These are phyloP conservation scores for Cercophora samala DNA, from an alignment of 495 filamentous ascomycete species.

Conservation along the genomic window DNA sequence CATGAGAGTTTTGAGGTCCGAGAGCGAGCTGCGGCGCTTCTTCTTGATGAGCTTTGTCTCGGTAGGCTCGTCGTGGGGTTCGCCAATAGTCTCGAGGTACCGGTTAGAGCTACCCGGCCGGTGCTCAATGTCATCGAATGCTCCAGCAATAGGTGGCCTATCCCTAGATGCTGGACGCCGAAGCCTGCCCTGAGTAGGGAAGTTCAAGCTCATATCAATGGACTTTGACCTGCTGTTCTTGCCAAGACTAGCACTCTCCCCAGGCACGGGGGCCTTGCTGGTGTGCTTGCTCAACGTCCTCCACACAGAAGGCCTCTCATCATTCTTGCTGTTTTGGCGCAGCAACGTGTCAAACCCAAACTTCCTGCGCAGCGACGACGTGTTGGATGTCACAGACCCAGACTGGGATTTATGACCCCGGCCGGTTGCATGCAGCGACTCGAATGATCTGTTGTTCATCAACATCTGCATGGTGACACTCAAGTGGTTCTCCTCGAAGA, in stretches of 20 bases:
- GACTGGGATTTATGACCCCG: constrained; percentile 44
- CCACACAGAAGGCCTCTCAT: constrained; percentile 76
- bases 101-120: constrained; percentile 48
- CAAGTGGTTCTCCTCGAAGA: constrained; percentile 66
- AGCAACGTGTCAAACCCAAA: constrained; percentile 73
- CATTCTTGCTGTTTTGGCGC: constrained; percentile 72
- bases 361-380: constrained; percentile 78
- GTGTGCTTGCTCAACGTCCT: constrained; percentile 85
- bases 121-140: constrained; percentile 52
- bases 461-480: constrained; percentile 43
- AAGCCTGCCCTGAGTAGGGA: constrained; percentile 44
- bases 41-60: constrained; percentile 54
- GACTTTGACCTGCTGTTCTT: constrained; percentile 74
- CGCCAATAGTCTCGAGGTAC: constrained; percentile 46
- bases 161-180: constrained; percentile 67
- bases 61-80: constrained; percentile 42
- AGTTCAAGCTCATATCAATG: constrained; percentile 63
- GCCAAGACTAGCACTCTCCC: constrained; percentile 54
- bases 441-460: constrained; percentile 32
- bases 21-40: constrained; percentile 88
- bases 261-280: constrained; percentile 47
- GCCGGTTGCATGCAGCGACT: constrained; percentile 45
- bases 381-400: constrained; percentile 58
- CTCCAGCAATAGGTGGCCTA: constrained; percentile 57
- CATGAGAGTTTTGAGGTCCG: constrained; percentile 71